Percentiles rank a stretch among this genome's conserved stretches.
Evolutionary conservation across 2,329 filamentous ascomycete species (phyloP).

Genomic region (Dactylellina sp.): DNA sequence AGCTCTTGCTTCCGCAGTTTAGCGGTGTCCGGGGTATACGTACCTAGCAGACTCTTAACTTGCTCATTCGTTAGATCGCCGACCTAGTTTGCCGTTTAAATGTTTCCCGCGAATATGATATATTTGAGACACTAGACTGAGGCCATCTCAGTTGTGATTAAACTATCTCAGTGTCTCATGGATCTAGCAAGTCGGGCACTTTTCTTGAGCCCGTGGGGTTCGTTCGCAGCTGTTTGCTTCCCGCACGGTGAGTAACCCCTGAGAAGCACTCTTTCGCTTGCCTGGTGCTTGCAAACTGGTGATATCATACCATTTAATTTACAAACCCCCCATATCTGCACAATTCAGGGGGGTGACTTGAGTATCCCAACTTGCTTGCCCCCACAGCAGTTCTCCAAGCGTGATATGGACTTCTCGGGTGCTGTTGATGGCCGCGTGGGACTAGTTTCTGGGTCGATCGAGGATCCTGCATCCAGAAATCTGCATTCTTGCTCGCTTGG

Average conservation of each 20-base stretch:
- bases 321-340: constrained; percentile 20
- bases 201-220: constrained; percentile 37
- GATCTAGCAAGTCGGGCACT: constrained; percentile 37
- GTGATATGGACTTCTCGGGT: constrained; percentile 7
- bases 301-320: neutral
- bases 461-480: constrained; percentile 2
- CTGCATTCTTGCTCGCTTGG: constrained; percentile 31
- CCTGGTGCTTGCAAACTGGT: constrained; percentile 1
- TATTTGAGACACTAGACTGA: constrained; percentile 4
- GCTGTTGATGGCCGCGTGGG: neutral
- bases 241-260: constrained; percentile 6
- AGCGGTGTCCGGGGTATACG: constrained; percentile 25
- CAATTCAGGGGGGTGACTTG: constrained; percentile 26
- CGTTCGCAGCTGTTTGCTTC: constrained; percentile 19
- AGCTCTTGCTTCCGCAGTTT: no score
- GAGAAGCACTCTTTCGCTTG: neutral
- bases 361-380: neutral
- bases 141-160: constrained; percentile 43
- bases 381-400: constrained; percentile 21
- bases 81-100: constrained; percentile 37
- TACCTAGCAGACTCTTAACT: constrained; percentile 13
- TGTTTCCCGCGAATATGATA: neutral
- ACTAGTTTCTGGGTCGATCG: neutral
- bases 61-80: constrained; percentile 33
- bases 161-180: constrained; percentile 28